Base-by-base conservation (phyloP, 768 basidiomycete genomes). In the Leccinum aurantiacum region DNA sequence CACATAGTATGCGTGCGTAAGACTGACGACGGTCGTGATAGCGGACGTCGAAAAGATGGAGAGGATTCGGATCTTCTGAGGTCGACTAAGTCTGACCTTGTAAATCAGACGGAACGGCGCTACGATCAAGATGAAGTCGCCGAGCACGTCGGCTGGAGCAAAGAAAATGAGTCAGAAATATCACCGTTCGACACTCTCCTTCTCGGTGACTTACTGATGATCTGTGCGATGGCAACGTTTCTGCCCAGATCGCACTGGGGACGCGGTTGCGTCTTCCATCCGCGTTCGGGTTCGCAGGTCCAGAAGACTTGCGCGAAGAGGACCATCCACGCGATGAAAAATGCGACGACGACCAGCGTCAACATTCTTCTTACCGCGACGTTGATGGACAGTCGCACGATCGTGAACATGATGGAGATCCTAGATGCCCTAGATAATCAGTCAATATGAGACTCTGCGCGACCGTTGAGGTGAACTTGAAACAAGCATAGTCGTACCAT, bases 41-140 rank as follows among this genome's bases (percentile, higher is more conserved):
- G 58, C 58, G 33, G 58, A 58, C 3, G 58, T 41, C 24, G 58
- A 58, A 47, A 58, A 58, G 51, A 58, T 58, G 10, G 52, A 47
- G 33, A 58, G 41, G 33, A 58, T 33, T 35, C 58, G 51, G 24
- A 58, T 58, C 17, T 58, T 58, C 19, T 58, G 58, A 15, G 19
- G 11, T 17, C 24, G 25, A 33, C 47, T 49, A 11, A 59, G 46
- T 17, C 53, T 37, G 46, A 59, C 53, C n/a, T 19, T 55, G 25
- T 49, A 46, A 10, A 59, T 15, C 14, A 59, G 25, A 13, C 46
- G 33, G n/a, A 33, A 55, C 13, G 58, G 58, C 4, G 51, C 22
- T 37, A 59, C 14, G 6, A 59, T 55, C 13, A 59, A 31, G 46
- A 59, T 37, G 3, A 48, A 19, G 27, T 60, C 59, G 2, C 33